Evolutionary conservation across 345 rosid genomes (phyloP), one percentile per base, ranked within the genome.

Genomic region (Atalantia buxifolia): DNA sequence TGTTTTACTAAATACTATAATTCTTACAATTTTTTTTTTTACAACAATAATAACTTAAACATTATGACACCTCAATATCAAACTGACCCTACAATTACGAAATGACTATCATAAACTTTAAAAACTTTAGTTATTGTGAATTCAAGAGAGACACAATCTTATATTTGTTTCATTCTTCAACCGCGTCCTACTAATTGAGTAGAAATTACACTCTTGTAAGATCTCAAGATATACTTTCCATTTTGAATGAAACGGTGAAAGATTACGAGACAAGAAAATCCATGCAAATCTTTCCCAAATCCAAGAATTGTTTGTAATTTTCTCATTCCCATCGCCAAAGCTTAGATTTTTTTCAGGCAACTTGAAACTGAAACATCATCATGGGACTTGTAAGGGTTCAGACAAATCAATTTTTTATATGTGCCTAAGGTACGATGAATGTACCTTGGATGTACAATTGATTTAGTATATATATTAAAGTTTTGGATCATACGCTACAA

Each of bases 21-120:
- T 12, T 0, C 1, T 0, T 12, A 12, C 0, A 45, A 45, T 12
- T 45, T 45, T 45, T 45, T 45, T 45, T 45, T 45, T 45, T 0
- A 3, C 5, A 45, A 0, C 0, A 45, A 45, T 0, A 13, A 13
- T 45, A 45, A 2, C 3, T 45, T 45, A 12, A 45, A 45, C 0
- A 0, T 42, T 0, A 0, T 0, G 3, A 0, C 16, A 42, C 4
- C 0, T 10, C 0, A 10, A 12, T 12, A 0, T 0, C 14, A 10
- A 42, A 42, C n/a, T n/a, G n/a, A n/a, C n/a, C n/a, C n/a, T 0
- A 42, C 0, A 0, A 42, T 42, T 42, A 0, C 0, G 0, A 42
- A 42, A 10, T 0, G 1, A 10, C 16, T 4, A 0, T 10, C 12
- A 10, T 0, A 42, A 3, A 42, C 4, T 42, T 2, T 1, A 2